Base-by-base conservation (phyloP, 1,284 basidiomycete species). In the Cystobasidiaceae sp. region DNA sequence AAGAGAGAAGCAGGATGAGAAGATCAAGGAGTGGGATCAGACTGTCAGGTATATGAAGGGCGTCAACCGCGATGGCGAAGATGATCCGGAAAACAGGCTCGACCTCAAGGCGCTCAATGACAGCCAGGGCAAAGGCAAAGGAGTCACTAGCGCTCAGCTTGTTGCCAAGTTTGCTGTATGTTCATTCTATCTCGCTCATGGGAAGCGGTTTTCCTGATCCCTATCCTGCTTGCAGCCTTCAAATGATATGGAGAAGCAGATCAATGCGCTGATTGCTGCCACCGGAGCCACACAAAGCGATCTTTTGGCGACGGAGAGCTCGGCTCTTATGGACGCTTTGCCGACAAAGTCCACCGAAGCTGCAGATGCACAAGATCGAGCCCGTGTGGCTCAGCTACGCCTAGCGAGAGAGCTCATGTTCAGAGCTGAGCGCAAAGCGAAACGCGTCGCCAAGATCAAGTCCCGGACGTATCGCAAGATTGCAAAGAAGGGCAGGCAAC, bases 351-450 rank as follows among this genome's bases (percentile, higher is more conserved):
- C 55, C 2, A 46, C 37, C 23, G 48, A 59, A 51, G 43, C 63
- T 4, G 63, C 51, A 9, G 48, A 49, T 9, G 63, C 49, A 11
- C 27, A 59, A 7, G 63, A 66, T 23, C 39, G 21, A 44, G 41
- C 84, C 5, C 85, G 93, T 0, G 85, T 90, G 1, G 83, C 82
- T 1, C 89, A 93, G 74, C 82, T 97, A 15, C 84, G 89, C 17
- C 84, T 86, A 73, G 91, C 92, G 84, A 85, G 94, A 32, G 93
- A 97, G 72, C 82, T 97, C 52, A 89, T 93, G 82, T 97, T 96
- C 80, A 85, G 93, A 3, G 91, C 90, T 0, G 93, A 98, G 73
- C 81, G 85, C 39, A 94, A 94, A 76, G 90, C 92, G 9, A 90
- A 89, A 74, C 45, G 69, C 11, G 82, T 96, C 8, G 85, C 87